Conservation (phyloP, 2,329 filamentous ascomycete species). For the Stylonectria norvegica region DNA sequence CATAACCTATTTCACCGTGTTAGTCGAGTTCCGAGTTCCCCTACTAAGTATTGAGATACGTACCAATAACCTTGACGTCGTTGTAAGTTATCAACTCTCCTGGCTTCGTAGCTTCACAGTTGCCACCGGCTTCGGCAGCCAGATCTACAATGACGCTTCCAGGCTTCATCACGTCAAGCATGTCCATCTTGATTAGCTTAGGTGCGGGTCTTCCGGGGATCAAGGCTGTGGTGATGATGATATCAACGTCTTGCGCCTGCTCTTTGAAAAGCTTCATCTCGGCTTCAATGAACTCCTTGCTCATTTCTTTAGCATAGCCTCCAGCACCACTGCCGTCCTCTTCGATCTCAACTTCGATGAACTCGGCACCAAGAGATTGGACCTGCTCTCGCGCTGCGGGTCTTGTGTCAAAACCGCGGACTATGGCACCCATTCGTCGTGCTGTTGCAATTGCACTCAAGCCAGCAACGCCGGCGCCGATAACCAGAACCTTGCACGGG, state of each 20-base stretch:
- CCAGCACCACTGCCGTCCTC: slow-evolving; percentile 83
- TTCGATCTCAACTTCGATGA: slow-evolving; percentile 79
- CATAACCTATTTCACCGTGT: slow-evolving; percentile 59
- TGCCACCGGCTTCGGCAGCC: slow-evolving; percentile 82
- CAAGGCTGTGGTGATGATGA: slow-evolving; percentile 88
- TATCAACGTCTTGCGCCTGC: slow-evolving; percentile 83
- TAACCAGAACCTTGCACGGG: slow-evolving; percentile 84
- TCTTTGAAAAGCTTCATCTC: slow-evolving; percentile 92
- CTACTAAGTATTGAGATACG: slow-evolving; percentile 22
- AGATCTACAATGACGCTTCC: slow-evolving; percentile 86
- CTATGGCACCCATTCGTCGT: slow-evolving; percentile 81
- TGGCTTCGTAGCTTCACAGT: slow-evolving; percentile 77
- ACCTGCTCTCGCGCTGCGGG: slow-evolving; percentile 86
- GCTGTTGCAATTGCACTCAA: slow-evolving; percentile 85
- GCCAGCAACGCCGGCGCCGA: slow-evolving; percentile 85
- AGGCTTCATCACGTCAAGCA: slow-evolving; percentile 82
- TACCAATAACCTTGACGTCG: slow-evolving; percentile 80
- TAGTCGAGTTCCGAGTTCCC: slow-evolving; percentile 12
- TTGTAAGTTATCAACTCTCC: slow-evolving; percentile 69
- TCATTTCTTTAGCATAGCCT: slow-evolving; percentile 92
- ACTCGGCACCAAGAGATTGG: slow-evolving; percentile 84
- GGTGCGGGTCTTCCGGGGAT: slow-evolving; percentile 83
- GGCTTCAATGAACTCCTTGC: slow-evolving; percentile 85
- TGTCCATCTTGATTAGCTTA: slow-evolving; percentile 76
- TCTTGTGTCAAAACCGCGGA: slow-evolving; percentile 87